Evolutionary conservation across 2,329 filamentous ascomycete species (phyloP), one percentile per base, ranked within the genome.

Genomic region (Didymellaceae sp.): DNA sequence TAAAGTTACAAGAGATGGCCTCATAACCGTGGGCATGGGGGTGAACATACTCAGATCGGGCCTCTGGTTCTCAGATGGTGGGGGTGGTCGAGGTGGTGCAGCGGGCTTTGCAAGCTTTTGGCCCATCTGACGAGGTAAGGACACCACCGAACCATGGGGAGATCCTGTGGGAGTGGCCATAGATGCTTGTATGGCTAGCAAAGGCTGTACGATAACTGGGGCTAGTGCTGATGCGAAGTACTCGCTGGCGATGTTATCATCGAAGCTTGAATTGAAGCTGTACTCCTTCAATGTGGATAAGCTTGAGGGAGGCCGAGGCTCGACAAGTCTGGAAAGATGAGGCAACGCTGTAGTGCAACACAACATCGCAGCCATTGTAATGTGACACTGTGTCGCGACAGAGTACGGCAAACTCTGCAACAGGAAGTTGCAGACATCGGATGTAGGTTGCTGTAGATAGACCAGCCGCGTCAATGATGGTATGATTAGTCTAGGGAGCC

Each of bases 321-420:
- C 45, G 31, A 58, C 39, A 9, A 56, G 37, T 17, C 21, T 28
- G 20, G 35, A 45, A 28, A 66, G 58, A 1, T 58, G 60, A 21
- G 59, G 58, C 14, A 69, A 43, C 4, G 56, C 58, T 9, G 60
- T 57, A 3, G 39, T 60, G 34, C 62, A 67, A 30, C 62, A 50
- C 7, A 69, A 33, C 11, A 68, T 52, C 3, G 62, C 49, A 18
- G 62, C 62, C 14, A 68, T 50, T 1, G 58, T 55, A 8, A 60
- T 53, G 26, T 68, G 63, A 21, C 42, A 42, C 52, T 65, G 63
- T 13, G 63, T 63, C n/a, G 52, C 46, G 21, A 65, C 58, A 13
- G 33, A 37, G 38, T 66, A 68, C 2, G 61, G 63, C 11, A 63
- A 57, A 20, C 45, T 62, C 25, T 56, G 44, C 34, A 61, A 63